Conservation (phyloP, 345 rosid species). For the Camelina laxa region DNA sequence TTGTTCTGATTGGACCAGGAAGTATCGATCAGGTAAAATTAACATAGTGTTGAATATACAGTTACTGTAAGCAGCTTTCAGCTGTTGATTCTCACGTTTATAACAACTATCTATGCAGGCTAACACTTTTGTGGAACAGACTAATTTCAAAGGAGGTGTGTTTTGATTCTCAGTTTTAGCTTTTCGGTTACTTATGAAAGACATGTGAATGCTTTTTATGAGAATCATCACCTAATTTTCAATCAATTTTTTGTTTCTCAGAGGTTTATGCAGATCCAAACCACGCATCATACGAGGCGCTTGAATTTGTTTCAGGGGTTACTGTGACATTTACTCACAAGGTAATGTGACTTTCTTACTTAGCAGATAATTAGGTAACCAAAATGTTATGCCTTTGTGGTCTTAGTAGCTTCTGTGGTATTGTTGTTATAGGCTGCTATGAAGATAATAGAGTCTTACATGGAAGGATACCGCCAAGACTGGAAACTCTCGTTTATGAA, state of each 20-base stretch:
- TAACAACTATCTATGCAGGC: slow-evolving; percentile 62
- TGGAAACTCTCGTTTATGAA: slow-evolving; percentile 88
- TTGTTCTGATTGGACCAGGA: slow-evolving; percentile 87
- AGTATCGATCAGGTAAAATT: slow-evolving; percentile 75
- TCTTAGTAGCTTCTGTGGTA: slow-evolving; percentile 1
- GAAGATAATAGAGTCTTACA: slow-evolving; percentile 79
- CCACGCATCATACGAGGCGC: slow-evolving; percentile 76
- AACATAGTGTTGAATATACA: background rate
- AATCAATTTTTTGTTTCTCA: slow-evolving; percentile 42
- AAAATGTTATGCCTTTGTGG: background rate
- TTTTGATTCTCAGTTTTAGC: slow-evolving; percentile 1
- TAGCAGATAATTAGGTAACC: background rate
- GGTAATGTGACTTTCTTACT: slow-evolving; percentile 48
- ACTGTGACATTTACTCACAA: slow-evolving; percentile 81
- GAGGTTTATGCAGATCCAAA: slow-evolving; percentile 96
- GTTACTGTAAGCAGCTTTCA: no score
- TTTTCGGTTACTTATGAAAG: background rate
- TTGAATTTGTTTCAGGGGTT: slow-evolving; percentile 79
- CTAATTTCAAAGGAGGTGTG: slow-evolving; percentile 89
- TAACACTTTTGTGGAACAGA: slow-evolving; percentile 73
- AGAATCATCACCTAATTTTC: slow-evolving; percentile 9
- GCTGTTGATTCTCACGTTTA: background rate
- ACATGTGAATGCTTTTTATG: slow-evolving; percentile 22
- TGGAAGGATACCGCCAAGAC: slow-evolving; percentile 96
- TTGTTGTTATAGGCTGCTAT: slow-evolving; percentile 66